A percentile compares a stretch with the other conserved stretches of the same genome.
phyloP scores from a whole-genome alignment of 352 stramenopile genomes.

The Pythium biforme region DNA sequence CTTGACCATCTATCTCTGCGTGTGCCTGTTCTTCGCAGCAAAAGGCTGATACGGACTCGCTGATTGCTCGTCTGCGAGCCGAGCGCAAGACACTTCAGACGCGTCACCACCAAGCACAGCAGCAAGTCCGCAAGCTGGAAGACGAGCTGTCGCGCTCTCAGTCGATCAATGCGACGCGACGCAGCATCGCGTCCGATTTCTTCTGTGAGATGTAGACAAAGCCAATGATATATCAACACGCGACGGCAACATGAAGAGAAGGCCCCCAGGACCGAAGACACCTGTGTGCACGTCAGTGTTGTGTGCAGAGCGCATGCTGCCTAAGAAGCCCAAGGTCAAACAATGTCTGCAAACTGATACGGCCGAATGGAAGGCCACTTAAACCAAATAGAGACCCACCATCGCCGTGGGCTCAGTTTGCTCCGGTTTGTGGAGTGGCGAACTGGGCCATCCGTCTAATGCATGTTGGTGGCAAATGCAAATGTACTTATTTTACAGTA shows the following conservation, averaged over 20 bases:
- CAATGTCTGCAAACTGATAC: neutral
- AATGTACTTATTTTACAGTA: neutral
- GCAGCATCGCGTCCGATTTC: slow-evolving; percentile 60
- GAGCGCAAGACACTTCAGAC: slow-evolving; percentile 46
- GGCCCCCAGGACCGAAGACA: neutral
- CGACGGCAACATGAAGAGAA: neutral
- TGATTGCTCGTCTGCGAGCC: slow-evolving; percentile 42
- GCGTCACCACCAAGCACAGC: slow-evolving; percentile 49
- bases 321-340: too few relatives aligned
- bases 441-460: too few relatives aligned
- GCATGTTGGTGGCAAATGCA: neutral
- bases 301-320: too few relatives aligned
- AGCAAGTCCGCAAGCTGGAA: slow-evolving; percentile 57
- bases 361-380: slow-evolving; percentile 15
- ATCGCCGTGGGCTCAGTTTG: neutral
- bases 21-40: slow-evolving; percentile 36
- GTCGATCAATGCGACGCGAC: slow-evolving; percentile 41
- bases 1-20: slow-evolving; percentile 30
- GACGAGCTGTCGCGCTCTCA: slow-evolving; percentile 53
- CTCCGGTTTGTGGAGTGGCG: too few relatives aligned
- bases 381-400: slow-evolving; percentile 6
- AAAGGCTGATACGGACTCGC: slow-evolving; percentile 40
- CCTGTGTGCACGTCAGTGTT: neutral
- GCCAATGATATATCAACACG: neutral
- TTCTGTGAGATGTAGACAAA: slow-evolving; percentile 57